Conservation (phyloP, 495 filamentous ascomycete genomes). For the Penicillium psychrofluorescens region DNA sequence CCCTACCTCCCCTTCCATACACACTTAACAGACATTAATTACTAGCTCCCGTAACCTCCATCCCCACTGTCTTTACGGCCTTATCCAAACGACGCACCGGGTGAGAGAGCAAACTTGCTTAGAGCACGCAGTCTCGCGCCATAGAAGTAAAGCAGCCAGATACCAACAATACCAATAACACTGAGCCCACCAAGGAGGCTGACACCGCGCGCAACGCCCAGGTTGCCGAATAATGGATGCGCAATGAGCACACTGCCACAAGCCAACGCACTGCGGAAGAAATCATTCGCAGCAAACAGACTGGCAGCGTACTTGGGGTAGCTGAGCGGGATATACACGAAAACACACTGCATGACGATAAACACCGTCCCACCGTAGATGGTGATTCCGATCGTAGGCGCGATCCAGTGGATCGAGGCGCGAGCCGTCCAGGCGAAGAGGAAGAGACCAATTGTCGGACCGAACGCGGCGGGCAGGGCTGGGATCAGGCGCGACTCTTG, state of each 20-base stretch:
- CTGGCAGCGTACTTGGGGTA: slow-evolving; percentile 58
- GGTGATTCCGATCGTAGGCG: slow-evolving; percentile 48
- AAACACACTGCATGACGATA: slow-evolving; percentile 55
- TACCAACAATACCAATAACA: slow-evolving; percentile 47
- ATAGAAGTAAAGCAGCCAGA: slow-evolving; percentile 29
- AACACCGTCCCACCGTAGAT: slow-evolving; percentile 45
- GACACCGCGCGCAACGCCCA: slow-evolving; percentile 49
- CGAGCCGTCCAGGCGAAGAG: slow-evolving; percentile 56
- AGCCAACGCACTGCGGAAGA: slow-evolving; percentile 48
- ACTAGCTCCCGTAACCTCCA: no score
- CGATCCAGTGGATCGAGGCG: slow-evolving; percentile 55
- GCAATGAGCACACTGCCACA: slow-evolving; percentile 52
- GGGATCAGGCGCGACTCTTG: slow-evolving; percentile 50
- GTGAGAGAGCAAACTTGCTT: slow-evolving; percentile 23
- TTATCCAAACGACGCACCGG: no score
- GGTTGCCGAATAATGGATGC: slow-evolving; percentile 47
- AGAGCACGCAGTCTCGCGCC: slow-evolving; percentile 17
- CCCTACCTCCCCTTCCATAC: no score
- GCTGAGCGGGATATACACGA: slow-evolving; percentile 53
- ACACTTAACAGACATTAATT: no score
- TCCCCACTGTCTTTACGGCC: no score
- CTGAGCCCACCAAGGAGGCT: slow-evolving; percentile 51
- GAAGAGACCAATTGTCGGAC: slow-evolving; percentile 52
- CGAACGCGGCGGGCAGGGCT: slow-evolving; percentile 46
- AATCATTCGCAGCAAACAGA: slow-evolving; percentile 57